phyloP scores from a whole-genome alignment of 1,284 basidiomycete genomes.

The Rhodotorula sp. region DNA sequence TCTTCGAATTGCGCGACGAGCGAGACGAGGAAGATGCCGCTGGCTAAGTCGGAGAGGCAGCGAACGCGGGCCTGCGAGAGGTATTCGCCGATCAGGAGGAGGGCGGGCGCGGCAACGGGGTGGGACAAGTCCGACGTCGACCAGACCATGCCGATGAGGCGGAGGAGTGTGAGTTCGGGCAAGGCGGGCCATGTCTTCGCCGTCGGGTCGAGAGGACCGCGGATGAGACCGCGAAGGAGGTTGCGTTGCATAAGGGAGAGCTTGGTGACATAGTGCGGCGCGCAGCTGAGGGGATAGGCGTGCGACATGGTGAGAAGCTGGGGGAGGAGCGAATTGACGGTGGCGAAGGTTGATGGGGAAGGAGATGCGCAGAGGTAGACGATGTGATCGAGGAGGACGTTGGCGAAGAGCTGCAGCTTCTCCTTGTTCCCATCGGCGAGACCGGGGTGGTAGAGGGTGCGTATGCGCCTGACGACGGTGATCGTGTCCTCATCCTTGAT shows the following conservation, averaged over 20 bases:
- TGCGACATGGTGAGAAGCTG: constrained; percentile 78
- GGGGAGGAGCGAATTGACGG: constrained; percentile 70
- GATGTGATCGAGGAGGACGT: constrained; percentile 87
- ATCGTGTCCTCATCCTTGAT: constrained; percentile 65
- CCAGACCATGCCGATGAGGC: constrained; percentile 79
- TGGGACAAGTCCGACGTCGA: constrained; percentile 93
- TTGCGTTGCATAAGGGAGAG: constrained; percentile 92
- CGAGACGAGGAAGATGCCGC: constrained; percentile 85
- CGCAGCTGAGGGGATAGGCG: constrained; percentile 75
- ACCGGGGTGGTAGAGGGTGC: constrained; percentile 86
- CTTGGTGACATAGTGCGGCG: constrained; percentile 77
- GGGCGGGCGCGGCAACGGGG: constrained; percentile 78
- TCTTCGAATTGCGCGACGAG: constrained; percentile 77
- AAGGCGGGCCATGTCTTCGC: constrained; percentile 85
- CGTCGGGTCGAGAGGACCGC: constrained; percentile 63
- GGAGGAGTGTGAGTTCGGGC: constrained; percentile 77
- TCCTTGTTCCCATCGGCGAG: constrained; percentile 86
- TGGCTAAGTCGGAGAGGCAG: constrained; percentile 69
- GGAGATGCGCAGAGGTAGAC: constrained; percentile 71
- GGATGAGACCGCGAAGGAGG: constrained; percentile 75
- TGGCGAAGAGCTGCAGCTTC: constrained; percentile 76
- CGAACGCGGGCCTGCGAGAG: constrained; percentile 80
- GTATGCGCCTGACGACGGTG: constrained; percentile 84
- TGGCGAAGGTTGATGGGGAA: constrained; percentile 57
- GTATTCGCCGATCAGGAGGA: constrained; percentile 87